Conservation (phyloP, 202 grass and related monocot species). For the Thinopyrum obtusiflorum region DNA sequence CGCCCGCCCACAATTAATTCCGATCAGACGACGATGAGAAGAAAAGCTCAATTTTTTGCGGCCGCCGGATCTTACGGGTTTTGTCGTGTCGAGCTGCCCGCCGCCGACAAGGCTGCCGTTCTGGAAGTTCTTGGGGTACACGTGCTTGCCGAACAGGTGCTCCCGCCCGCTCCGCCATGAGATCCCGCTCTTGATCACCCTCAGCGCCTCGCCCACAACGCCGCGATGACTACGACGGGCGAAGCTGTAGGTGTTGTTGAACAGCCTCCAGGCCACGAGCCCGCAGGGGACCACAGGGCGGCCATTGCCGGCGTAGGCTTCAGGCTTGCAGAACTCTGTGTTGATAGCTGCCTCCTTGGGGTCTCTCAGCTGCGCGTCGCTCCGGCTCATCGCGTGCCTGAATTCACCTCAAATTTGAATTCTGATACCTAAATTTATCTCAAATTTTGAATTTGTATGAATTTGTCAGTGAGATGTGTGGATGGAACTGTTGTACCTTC, state of each 20-base stretch:
- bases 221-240: slow-evolving; percentile 19
- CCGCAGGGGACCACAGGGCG: slow-evolving; percentile 56
- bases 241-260: slow-evolving; percentile 72
- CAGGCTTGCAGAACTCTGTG: slow-evolving; percentile 43
- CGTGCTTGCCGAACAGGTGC: slow-evolving; percentile 47
- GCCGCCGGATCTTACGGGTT: slow-evolving; percentile 48
- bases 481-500: slow-evolving; percentile 40
- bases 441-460: background rate
- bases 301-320: slow-evolving; percentile 34
- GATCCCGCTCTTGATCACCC: slow-evolving; percentile 51
- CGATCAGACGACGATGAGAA: too few species aligned
- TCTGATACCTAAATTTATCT: background rate
- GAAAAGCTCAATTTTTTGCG: too few species aligned
- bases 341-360: background rate
- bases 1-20: too few species aligned
- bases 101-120: slow-evolving; percentile 53
- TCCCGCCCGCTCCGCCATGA: slow-evolving; percentile 61
- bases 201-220: slow-evolving; percentile 29
- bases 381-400: slow-evolving; percentile 61
- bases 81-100: slow-evolving; percentile 40
- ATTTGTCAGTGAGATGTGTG: background rate
- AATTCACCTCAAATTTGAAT: background rate
- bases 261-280: slow-evolving; percentile 68
- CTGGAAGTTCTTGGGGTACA: slow-evolving; percentile 69
- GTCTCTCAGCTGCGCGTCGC: slow-evolving; percentile 34